Conservation (phyloP, 2,329 filamentous ascomycete species). For the Ophiobolus disseminans region DNA sequence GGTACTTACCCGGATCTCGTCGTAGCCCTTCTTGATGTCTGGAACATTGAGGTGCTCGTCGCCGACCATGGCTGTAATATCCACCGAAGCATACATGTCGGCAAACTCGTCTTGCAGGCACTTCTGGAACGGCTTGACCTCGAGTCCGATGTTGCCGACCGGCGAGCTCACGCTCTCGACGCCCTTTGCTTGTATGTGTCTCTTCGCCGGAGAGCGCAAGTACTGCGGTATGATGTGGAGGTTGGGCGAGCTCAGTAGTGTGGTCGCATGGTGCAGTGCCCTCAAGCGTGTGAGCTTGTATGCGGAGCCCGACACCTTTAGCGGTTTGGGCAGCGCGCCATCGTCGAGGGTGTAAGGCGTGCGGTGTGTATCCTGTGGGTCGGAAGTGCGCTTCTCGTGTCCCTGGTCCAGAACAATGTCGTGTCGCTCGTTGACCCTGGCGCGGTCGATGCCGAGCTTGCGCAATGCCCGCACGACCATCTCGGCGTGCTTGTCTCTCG, state of each 20-base stretch:
- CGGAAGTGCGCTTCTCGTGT: slow-evolving; percentile 27
- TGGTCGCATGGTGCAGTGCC: slow-evolving; percentile 92
- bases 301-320: slow-evolving; percentile 91
- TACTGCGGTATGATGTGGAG: slow-evolving; percentile 72
- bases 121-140: slow-evolving; percentile 53
- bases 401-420: slow-evolving; percentile 81
- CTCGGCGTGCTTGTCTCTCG: slow-evolving; percentile 84
- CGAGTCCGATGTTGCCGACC: slow-evolving; percentile 77
- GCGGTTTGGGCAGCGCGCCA: slow-evolving; percentile 39
- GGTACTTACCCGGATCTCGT: slow-evolving; percentile 64
- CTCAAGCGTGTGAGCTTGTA: slow-evolving; percentile 87
- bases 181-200: slow-evolving; percentile 79
- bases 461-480: slow-evolving; percentile 89
- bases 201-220: slow-evolving; percentile 78
- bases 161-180: slow-evolving; percentile 90
- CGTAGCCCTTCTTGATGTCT: slow-evolving; percentile 67
- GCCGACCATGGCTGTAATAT: slow-evolving; percentile 58
- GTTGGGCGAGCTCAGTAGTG: slow-evolving; percentile 79
- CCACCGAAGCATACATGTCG: slow-evolving; percentile 65
- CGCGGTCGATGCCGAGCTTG: slow-evolving; percentile 63
- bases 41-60: slow-evolving; percentile 59
- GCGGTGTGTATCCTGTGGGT: slow-evolving; percentile 52
- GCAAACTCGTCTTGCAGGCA: slow-evolving; percentile 66
- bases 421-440: slow-evolving; percentile 85
- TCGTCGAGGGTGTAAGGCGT: slow-evolving; percentile 52